Evolutionary conservation across 495 filamentous ascomycete species (phyloP).

Genomic region (Filosporella fistucella): DNA sequence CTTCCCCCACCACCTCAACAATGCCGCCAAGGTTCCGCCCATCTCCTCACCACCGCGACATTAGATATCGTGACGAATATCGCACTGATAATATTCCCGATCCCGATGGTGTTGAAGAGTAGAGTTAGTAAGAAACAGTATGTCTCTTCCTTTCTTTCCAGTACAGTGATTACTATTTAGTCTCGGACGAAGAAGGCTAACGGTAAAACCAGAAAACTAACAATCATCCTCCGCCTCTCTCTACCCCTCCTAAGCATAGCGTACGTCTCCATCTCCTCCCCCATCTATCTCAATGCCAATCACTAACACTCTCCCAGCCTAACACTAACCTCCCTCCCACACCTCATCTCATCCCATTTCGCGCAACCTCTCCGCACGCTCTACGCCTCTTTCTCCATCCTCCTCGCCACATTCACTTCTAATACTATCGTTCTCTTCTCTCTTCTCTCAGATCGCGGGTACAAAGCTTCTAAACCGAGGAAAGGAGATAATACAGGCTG

Average conservation of each 20-base stretch:
- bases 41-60: slow-evolving; percentile 80
- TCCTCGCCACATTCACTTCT: slow-evolving; percentile 68
- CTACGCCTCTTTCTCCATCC: slow-evolving; percentile 70
- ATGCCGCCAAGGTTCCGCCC: slow-evolving; percentile 78
- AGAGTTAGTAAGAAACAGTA: slow-evolving; percentile 60
- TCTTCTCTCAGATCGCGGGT: slow-evolving; percentile 71
- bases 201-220: slow-evolving; percentile 13
- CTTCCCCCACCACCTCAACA: slow-evolving; percentile 80
- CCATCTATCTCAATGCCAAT: slow-evolving; percentile 38
- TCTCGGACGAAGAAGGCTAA: no score
- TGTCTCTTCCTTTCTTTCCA: slow-evolving; percentile 25
- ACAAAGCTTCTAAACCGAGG: slow-evolving; percentile 59
- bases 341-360: slow-evolving; percentile 54
- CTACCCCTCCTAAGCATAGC: slow-evolving; percentile 15
- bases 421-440: slow-evolving; percentile 80
- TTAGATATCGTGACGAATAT: slow-evolving; percentile 87
- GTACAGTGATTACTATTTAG: background rate
- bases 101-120: slow-evolving; percentile 75
- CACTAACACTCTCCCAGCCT: background rate
- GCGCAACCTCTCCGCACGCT: slow-evolving; percentile 72
- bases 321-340: slow-evolving; percentile 41
- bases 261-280: slow-evolving; percentile 1
- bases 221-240: slow-evolving; percentile 13
- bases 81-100: slow-evolving; percentile 77
- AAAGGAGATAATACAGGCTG: slow-evolving; percentile 30